These are phyloP conservation scores for Lunasporangiospora selenospora DNA, from an alignment of 192 early-diverging fungal species.

Conservation along the genomic window DNA sequence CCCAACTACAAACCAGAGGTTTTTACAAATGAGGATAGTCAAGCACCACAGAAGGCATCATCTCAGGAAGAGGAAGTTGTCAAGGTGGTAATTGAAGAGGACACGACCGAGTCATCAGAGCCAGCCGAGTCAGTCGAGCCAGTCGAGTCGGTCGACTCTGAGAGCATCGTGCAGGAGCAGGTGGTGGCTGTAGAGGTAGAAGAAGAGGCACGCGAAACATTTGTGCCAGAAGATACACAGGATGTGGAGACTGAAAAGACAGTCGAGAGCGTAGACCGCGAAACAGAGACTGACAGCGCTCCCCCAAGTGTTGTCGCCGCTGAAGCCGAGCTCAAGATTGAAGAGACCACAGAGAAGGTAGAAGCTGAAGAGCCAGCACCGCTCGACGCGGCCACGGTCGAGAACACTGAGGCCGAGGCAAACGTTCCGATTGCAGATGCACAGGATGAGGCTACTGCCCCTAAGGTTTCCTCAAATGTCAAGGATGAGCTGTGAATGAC, in stretches of 20 bases:
- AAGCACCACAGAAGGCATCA: too few species aligned
- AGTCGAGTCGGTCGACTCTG: too few species aligned
- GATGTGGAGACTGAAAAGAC: background rate
- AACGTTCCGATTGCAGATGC: background rate
- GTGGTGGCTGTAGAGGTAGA: too few species aligned
- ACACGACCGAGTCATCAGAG: too few species aligned
- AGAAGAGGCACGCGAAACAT: too few species aligned
- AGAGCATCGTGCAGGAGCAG: too few species aligned
- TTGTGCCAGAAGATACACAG: too few species aligned
- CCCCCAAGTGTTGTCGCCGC: too few species aligned
- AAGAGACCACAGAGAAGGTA: background rate
- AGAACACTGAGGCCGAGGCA: background rate
- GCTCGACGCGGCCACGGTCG: background rate
- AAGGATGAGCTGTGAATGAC: conserved; percentile 6
- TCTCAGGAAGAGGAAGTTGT: too few species aligned
- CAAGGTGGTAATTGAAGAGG: too few species aligned
- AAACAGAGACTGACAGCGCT: background rate
- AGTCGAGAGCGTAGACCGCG: background rate
- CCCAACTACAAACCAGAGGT: conserved; percentile 9
- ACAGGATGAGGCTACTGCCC: background rate
- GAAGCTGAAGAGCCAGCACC: background rate
- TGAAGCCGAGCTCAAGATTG: background rate
- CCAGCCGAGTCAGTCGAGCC: too few species aligned
- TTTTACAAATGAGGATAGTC: conserved; percentile 1
- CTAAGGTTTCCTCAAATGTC: too few species aligned